Base-by-base conservation (phyloP, 345 rosid genomes). In the Citrus mangshanensis region DNA sequence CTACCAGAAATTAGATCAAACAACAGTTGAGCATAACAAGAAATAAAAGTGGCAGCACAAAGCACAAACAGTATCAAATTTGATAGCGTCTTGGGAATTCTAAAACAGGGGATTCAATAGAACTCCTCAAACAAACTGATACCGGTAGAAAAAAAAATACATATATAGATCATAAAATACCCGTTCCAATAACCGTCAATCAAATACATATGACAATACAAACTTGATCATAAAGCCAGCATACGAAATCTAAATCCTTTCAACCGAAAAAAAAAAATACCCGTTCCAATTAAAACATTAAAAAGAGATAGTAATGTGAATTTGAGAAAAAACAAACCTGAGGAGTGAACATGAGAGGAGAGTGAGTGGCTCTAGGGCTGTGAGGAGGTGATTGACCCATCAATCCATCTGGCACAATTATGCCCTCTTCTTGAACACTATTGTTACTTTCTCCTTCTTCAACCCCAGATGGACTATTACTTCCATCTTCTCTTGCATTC, bases 301-400 rank as follows among this genome's bases (percentile, higher is more conserved):
- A 30, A 64, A 32, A 16, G 68, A 30, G 18, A 6, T 28, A 18
- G 32, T 60, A 24, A 24, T 60, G 27, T 32, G 32, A 66, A 24
- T 18, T 40, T 40, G 42, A 38, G 6, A 30, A 65, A 76, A 10
- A 54, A 16, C 1, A 54, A 37, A 93, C 98, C 98, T 93, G 99
- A 73, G 98, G 98, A 89, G 97, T 85, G 81, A 93, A 95, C 98
- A 92, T 89, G 78, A 91, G 86, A 83, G 99, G 99, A 13, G 93
- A 90, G 76, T 90, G 93, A 51, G 90, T 90, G 61, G 94, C 89
- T 60, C 93, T 86, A 61, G 98, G 98, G 80, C 95, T 93, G 65
- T 89, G 94, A 84, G 97, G 98, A 82, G 98, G 96, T 16, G 98
- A 95, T 76, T 93, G 99, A 74, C 96, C 96, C 93, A 93, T 92